Evolutionary conservation across 768 basidiomycete genomes (phyloP), one percentile per base, ranked within the genome.

Genomic region (Boletus vermiculosoides): DNA sequence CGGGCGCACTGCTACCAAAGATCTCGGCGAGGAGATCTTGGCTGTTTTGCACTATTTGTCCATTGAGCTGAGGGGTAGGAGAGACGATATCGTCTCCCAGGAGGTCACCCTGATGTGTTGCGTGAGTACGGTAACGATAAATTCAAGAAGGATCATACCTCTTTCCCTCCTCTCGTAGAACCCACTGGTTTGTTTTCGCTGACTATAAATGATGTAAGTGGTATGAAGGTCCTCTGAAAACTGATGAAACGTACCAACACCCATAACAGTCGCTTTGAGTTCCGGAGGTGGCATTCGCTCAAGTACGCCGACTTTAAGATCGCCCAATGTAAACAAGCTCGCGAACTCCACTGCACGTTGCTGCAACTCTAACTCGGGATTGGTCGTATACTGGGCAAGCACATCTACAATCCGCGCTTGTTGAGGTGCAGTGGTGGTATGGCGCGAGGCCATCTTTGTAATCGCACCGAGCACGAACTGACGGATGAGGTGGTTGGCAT

Each of bases 241-340:
- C 42, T 0, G 25, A 53, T 7, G 13, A 36, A 39, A 75, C 84
- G 61, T 63, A 95, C 94, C 91, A 57, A 89, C 82, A 45, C 93
- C 97, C 81, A 96, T 90, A 2, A 98, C 91, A 3, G 96, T 98
- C n/a, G 90, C 88, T 75, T 95, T 97, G 61, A 98, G 75, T 71
- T 99, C 97, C 2, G 97, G 97, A 6, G 93, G 90, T n/a, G 97
- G 97, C 97, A 99, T 99, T 54, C 94, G 83, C 76, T 99, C 97
- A 57, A 98, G 72, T 1, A 99, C 94, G 37, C 96, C 97, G 9
- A 81, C 79, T 57, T 83, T 80, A 22, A 90, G 75, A n/a, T 90
- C 85, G 6, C 87, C 87, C 9, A 92, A 74, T 30, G 80, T 83
- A 69, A 92, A 93, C 62, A 99, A 70, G 63, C 84, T 89, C 1